phyloP scores from a whole-genome alignment of 805 yeast genomes.

The Candida tibetensis region DNA sequence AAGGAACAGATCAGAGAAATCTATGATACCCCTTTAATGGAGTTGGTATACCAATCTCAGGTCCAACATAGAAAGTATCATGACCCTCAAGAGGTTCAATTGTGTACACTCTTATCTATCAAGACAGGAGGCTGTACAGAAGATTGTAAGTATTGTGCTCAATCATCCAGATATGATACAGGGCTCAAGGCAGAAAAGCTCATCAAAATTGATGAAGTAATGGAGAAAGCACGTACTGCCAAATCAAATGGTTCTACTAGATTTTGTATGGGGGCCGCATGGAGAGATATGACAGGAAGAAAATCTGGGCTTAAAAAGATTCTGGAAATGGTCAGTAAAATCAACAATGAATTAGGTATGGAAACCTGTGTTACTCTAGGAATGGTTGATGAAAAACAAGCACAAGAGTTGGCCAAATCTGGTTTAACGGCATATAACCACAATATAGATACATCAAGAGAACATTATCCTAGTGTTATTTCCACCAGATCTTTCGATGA shows the following conservation, averaged over 20 bases:
- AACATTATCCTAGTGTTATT: constrained; percentile 70
- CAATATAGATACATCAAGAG: constrained; percentile 76
- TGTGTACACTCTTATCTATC: constrained; percentile 72
- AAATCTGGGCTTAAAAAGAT: constrained; percentile 63
- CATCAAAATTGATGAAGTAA: constrained; percentile 58
- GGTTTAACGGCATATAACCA: constrained; percentile 83
- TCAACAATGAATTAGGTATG: constrained; percentile 59
- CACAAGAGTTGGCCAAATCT: constrained; percentile 54
- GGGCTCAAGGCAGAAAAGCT: constrained; percentile 70
- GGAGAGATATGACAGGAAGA: constrained; percentile 83
- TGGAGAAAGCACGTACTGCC: constrained; percentile 62
- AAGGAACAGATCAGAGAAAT: constrained; percentile 56
- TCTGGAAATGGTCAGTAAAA: constrained; percentile 59
- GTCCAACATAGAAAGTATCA: constrained; percentile 64
- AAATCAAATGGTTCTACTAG: constrained; percentile 70
- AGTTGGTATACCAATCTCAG: constrained; percentile 58
- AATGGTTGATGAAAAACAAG: constrained; percentile 69
- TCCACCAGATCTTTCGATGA: constrained; percentile 72
- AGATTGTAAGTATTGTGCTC: constrained; percentile 80
- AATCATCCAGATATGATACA: constrained; percentile 64
- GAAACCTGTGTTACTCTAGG: constrained; percentile 82
- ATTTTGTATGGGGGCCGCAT: constrained; percentile 84
- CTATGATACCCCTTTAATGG: constrained; percentile 64
- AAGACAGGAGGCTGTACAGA: constrained; percentile 82
- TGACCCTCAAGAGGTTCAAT: constrained; percentile 66